Evolutionary conservation across 306 rosid genomes (phyloP).

Genomic region (Prunus mongolica): DNA sequence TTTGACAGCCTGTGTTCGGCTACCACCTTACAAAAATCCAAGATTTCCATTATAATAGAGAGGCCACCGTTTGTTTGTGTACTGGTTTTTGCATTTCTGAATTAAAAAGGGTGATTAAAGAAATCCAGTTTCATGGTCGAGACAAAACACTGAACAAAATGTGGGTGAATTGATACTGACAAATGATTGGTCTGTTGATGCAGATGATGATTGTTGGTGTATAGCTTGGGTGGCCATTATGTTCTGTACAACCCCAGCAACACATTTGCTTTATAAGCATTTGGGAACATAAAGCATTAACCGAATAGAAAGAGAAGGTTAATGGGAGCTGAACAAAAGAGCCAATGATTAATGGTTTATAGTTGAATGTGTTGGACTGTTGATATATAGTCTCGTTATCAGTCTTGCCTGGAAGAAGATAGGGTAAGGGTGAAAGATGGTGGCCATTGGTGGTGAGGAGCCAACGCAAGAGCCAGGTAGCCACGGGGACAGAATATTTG

Average conservation of each 20-base stretch:
- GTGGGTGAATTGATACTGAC: slow-evolving; percentile 34
- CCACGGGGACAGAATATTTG: slow-evolving; percentile 62
- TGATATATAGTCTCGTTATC: slow-evolving; percentile 27
- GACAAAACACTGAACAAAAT: slow-evolving; percentile 18
- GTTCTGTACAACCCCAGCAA: slow-evolving; percentile 38
- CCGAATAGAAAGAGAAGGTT: slow-evolving; percentile 20
- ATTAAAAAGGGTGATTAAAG: slow-evolving; percentile 20
- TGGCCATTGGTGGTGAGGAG: slow-evolving; percentile 66
- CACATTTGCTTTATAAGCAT: slow-evolving; percentile 24
- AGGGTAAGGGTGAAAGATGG: slow-evolving; percentile 47
- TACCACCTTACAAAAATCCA: slow-evolving; percentile 70
- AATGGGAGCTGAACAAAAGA: slow-evolving; percentile 25
- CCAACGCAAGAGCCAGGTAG: slow-evolving; percentile 39
- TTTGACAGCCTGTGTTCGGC: slow-evolving; percentile 75
- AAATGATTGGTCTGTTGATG: slow-evolving; percentile 56
- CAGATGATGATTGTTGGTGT: slow-evolving; percentile 59
- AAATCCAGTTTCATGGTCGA: slow-evolving; percentile 20
- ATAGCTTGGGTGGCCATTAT: slow-evolving; percentile 42
- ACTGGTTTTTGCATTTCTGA: slow-evolving; percentile 29
- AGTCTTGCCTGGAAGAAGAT: slow-evolving; percentile 22
- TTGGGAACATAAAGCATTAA: slow-evolving; percentile 22
- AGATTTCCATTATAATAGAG: slow-evolving; percentile 44
- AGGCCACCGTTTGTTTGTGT: slow-evolving; percentile 41
- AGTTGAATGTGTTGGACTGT: slow-evolving; percentile 21
- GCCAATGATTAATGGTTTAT: slow-evolving; percentile 20